Conservation (phyloP, 441 rosid species). For the Flueggea neowawraea region DNA sequence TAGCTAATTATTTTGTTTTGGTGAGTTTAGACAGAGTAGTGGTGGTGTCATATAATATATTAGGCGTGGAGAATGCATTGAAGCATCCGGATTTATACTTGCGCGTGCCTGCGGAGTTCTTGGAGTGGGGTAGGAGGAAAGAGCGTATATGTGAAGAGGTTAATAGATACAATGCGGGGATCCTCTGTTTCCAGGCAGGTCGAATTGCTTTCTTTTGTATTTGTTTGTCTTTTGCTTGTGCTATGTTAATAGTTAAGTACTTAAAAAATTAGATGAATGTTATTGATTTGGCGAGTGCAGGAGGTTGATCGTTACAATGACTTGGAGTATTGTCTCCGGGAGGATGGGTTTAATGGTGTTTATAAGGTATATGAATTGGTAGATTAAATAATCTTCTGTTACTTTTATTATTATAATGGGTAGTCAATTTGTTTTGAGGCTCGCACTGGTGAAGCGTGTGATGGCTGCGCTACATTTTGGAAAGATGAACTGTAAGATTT, state of each 20-base stretch:
- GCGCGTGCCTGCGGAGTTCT: conserved; percentile 40
- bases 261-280: conserved; percentile 4
- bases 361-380: conserved; percentile 51
- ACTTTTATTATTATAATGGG: not conserved
- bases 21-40: conserved; percentile 54
- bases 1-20: not conserved
- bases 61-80: conserved; percentile 76
- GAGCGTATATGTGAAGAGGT: conserved; percentile 67
- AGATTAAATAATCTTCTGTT: not conserved
- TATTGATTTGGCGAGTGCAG: conserved; percentile 37
- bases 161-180: conserved; percentile 59
- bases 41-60: conserved; percentile 79
- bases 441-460: conserved; percentile 85
- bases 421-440: conserved; percentile 35
- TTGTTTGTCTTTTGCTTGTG: too few species aligned
- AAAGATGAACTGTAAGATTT: conserved; percentile 56
- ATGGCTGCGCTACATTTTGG: conserved; percentile 97
- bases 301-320: conserved; percentile 92
- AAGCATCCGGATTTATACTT: conserved; percentile 78
- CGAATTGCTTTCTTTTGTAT: not conserved
- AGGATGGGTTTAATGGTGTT: conserved; percentile 74
- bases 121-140: conserved; percentile 77
- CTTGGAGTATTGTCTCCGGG: conserved; percentile 44
- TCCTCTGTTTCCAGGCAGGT: conserved; percentile 92
- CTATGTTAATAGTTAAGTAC: not conserved